These are phyloP conservation scores for Suillus hirtellus DNA, from an alignment of 768 basidiomycete species.

Conservation along the genomic window DNA sequence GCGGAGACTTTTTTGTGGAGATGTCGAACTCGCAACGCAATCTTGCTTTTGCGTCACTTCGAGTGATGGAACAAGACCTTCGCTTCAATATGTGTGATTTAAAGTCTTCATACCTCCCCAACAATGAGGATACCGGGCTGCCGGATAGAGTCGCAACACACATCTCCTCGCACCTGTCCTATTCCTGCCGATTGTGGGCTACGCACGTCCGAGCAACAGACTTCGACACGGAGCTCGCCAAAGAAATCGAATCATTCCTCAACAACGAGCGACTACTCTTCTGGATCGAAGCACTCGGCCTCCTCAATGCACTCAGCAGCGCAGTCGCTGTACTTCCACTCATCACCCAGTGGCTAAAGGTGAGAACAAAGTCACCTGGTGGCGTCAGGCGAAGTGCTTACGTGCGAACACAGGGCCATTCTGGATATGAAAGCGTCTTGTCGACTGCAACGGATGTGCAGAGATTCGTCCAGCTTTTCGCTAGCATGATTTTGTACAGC, in stretches of 20 bases:
- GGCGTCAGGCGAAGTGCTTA: background rate
- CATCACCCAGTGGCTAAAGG: background rate
- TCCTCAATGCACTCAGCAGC: slow-evolving; percentile 1
- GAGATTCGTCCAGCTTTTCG: slow-evolving; percentile 19
- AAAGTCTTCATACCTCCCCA: slow-evolving; percentile 29
- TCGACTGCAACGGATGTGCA: slow-evolving; percentile 11
- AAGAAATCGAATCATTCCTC: slow-evolving; percentile 6
- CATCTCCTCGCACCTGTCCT: slow-evolving; percentile 12
- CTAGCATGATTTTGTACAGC: slow-evolving; percentile 16
- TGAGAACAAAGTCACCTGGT: background rate
- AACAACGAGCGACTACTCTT: slow-evolving; percentile 12
- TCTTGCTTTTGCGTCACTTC: slow-evolving; percentile 20
- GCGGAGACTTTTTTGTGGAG: slow-evolving; percentile 18
- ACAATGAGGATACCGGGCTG: slow-evolving; percentile 23
- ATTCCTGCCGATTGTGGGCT: slow-evolving; percentile 17
- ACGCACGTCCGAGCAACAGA: slow-evolving; percentile 10
- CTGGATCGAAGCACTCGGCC: slow-evolving; percentile 9
- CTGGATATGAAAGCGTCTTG: background rate
- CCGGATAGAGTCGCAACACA: background rate
- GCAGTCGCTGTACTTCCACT: background rate
- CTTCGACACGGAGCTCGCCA: background rate
- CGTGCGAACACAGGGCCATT: background rate
- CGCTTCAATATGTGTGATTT: slow-evolving; percentile 39
- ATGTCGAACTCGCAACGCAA: background rate
- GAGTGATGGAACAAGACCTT: slow-evolving; percentile 30